These are phyloP conservation scores for Raphanus hybrid DNA, from an alignment of 441 rosid genomes.

Conservation along the genomic window DNA sequence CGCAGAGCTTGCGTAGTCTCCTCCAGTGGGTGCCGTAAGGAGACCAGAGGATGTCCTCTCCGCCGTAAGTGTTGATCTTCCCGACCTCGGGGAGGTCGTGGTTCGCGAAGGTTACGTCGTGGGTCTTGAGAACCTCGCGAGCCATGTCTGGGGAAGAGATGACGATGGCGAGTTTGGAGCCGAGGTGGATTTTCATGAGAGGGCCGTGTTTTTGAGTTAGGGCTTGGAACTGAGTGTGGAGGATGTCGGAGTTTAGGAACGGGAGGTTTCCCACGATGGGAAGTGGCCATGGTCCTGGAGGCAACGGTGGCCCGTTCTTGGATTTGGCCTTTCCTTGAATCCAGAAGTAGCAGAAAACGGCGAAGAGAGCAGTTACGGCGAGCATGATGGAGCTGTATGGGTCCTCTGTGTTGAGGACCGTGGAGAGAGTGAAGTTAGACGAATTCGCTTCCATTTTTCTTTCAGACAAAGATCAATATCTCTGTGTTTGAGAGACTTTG, in stretches of 20 bases:
- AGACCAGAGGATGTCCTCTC: constrained; percentile 50
- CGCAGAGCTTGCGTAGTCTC: constrained; percentile 53
- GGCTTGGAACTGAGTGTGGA: constrained; percentile 51
- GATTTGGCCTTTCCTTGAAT: constrained; percentile 24
- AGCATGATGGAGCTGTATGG: constrained; percentile 25
- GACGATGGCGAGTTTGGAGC: constrained; percentile 51
- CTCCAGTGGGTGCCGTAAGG: constrained; percentile 53
- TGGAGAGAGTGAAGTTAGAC: constrained; percentile 21
- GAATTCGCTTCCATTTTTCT: constrained; percentile 21
- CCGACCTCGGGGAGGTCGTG: constrained; percentile 52
- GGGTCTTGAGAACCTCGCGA: constrained; percentile 62
- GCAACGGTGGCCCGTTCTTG: constrained; percentile 39
- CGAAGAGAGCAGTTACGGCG: constrained; percentile 15
- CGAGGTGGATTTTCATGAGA: constrained; percentile 58
- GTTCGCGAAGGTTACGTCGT: constrained; percentile 56
- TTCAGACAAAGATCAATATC: background rate
- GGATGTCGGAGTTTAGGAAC: constrained; percentile 51
- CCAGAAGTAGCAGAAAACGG: constrained; percentile 33
- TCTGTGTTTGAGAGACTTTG: background rate
- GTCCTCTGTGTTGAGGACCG: constrained; percentile 25
- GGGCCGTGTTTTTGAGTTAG: constrained; percentile 53
- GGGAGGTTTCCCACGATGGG: constrained; percentile 75
- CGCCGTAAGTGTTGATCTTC: constrained; percentile 42
- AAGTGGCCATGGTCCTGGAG: constrained; percentile 67
- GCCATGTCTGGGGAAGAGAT: constrained; percentile 56